These are phyloP conservation scores for Talaromyces borbonicus DNA, from an alignment of 495 filamentous ascomycete species.

Conservation along the genomic window DNA sequence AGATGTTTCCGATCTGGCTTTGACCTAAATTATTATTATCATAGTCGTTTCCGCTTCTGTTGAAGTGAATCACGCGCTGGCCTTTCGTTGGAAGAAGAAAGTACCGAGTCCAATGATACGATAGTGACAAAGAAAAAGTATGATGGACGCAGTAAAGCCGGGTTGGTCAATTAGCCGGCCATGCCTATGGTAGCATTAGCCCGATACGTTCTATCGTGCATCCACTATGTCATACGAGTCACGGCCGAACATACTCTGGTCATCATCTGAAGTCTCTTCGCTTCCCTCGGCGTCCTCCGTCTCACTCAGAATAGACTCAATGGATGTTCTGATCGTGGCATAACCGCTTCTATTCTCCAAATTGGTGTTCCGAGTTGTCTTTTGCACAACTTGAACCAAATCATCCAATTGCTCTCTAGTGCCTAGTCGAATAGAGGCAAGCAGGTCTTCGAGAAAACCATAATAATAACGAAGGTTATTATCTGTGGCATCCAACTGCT, in stretches of 20 bases:
- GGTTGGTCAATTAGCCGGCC: not conserved
- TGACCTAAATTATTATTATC: too few species aligned
- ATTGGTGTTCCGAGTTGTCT: not conserved
- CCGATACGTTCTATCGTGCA: not conserved
- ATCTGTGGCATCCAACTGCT: conserved; percentile 15
- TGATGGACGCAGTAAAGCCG: not conserved
- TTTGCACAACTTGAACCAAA: conserved; percentile 20
- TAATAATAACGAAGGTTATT: conserved; percentile 22
- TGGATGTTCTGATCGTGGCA: not conserved
- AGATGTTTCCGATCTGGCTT: too few species aligned
- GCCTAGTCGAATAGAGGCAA: conserved; percentile 18
- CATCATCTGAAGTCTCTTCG: not conserved
- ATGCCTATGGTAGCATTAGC: not conserved
- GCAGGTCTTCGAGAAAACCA: conserved; percentile 21
- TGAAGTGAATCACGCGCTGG: too few species aligned
- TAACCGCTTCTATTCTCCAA: not conserved
- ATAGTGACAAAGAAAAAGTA: not conserved
- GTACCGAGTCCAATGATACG: too few species aligned
- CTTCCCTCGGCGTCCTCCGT: conserved; percentile 5
- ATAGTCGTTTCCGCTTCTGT: too few species aligned
- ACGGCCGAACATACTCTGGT: not conserved
- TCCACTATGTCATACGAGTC: not conserved
- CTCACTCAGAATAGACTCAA: conserved; percentile 1
- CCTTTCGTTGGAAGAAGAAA: too few species aligned
- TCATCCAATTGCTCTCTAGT: conserved; percentile 14